Evolutionary conservation across 2,329 filamentous ascomycete genomes (phyloP).

Genomic region (Trichoderma sp.): DNA sequence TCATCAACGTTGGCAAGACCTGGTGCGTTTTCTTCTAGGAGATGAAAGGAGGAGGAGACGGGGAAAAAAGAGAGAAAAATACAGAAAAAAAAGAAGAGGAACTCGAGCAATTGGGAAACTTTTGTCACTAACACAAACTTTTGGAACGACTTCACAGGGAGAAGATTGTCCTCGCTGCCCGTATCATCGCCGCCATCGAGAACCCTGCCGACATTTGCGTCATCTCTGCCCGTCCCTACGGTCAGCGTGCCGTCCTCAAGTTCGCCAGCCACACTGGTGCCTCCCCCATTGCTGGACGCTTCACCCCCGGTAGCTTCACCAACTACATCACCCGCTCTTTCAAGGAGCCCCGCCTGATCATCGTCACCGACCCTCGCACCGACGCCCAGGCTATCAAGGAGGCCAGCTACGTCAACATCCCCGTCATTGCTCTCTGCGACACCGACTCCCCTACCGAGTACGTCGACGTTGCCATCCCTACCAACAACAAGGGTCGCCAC

Average conservation of each 20-base stretch:
- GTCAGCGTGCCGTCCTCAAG: conserved; percentile 99
- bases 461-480: conserved; percentile 99
- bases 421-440: conserved; percentile 98
- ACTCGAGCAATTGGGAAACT: too few species aligned
- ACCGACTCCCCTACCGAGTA: conserved; percentile 99
- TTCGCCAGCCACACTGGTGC: conserved; percentile 98
- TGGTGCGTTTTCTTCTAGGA: conserved; percentile 65
- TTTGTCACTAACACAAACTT: conserved; percentile 18
- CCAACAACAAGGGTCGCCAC: conserved; percentile 99
- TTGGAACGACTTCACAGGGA: conserved; percentile 66
- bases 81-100: background rate
- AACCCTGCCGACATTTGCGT: conserved; percentile 99
- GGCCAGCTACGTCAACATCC: conserved; percentile 99
- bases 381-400: conserved; percentile 99
- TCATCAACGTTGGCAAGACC: conserved; percentile 99
- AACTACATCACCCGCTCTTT: conserved; percentile 99
- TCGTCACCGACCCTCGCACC: conserved; percentile 99
- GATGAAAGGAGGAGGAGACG: background rate
- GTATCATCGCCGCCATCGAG: conserved; percentile 98
- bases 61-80: background rate
- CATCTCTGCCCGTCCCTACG: conserved; percentile 99
- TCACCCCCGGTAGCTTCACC: conserved; percentile 99
- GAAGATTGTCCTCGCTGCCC: conserved; percentile 98
- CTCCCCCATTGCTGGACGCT: conserved; percentile 96
- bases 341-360: conserved; percentile 99